Percentiles rank a stretch among this genome's conserved stretches.
These are phyloP conservation scores for Diaporthe ampelina DNA, from an alignment of 2,329 filamentous ascomycete species.

Conservation along the genomic window DNA sequence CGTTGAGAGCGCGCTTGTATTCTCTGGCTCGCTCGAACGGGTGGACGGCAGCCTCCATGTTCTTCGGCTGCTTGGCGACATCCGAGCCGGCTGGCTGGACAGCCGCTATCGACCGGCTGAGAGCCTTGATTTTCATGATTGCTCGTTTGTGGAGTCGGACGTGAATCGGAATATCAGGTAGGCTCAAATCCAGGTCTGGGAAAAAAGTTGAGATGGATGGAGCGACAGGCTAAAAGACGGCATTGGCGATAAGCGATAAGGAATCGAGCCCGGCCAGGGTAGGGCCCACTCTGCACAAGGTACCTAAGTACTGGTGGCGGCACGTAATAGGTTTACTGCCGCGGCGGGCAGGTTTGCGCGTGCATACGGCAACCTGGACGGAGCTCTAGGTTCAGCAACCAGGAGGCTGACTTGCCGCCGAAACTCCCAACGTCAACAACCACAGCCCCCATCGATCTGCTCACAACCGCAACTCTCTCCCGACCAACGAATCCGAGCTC, in stretches of 20 bases:
- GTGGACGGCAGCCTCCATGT: constrained; percentile 81
- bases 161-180: not conserved
- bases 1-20: constrained; percentile 79
- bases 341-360: constrained; percentile 35
- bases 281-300: not conserved
- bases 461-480: constrained; percentile 12
- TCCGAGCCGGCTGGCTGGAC: constrained; percentile 50
- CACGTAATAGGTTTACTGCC: constrained; percentile 16
- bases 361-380: constrained; percentile 38
- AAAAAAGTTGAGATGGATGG: constrained; percentile 25
- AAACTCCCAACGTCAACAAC: constrained; percentile 28
- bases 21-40: constrained; percentile 93
- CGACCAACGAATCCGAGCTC: not conserved
- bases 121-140: constrained; percentile 49
- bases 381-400: constrained; percentile 24
- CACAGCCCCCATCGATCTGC: constrained; percentile 11
- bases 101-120: constrained; percentile 48
- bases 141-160: not conserved
- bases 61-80: constrained; percentile 47
- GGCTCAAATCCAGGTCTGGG: not conserved
- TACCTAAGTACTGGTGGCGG: constrained; percentile 1
- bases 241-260: constrained; percentile 30
- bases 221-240: not conserved
- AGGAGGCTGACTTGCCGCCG: constrained; percentile 18
- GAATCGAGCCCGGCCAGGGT: not conserved